A percentile compares a stretch with the other conserved stretches of the same genome.
These are phyloP conservation scores for Flammula alnicola DNA, from an alignment of 1,284 basidiomycete genomes.

Conservation along the genomic window DNA sequence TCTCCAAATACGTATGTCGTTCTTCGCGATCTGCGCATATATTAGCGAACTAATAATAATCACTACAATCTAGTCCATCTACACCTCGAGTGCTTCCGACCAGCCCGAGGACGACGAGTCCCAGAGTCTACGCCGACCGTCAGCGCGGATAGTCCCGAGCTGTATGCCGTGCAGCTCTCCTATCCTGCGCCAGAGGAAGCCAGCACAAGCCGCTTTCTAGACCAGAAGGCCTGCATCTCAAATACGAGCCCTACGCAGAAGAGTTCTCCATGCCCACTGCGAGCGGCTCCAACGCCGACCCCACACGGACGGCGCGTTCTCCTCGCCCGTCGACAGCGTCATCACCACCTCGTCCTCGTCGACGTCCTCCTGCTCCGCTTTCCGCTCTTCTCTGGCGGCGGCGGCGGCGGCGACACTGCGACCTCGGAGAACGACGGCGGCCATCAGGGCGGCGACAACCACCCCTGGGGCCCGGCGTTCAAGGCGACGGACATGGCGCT, in stretches of 20 bases:
- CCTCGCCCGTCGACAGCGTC: slow-evolving; percentile 36
- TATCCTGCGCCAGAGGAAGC: slow-evolving; percentile 29
- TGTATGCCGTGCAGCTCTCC: slow-evolving; percentile 28
- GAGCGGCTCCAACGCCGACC: slow-evolving; percentile 9
- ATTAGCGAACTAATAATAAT: slow-evolving; percentile 6
- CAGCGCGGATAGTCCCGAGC: slow-evolving; percentile 30
- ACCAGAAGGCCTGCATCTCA: slow-evolving; percentile 14
- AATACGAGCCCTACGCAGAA: slow-evolving; percentile 32
- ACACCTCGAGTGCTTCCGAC: slow-evolving; percentile 32
- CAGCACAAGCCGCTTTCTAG: neutral
- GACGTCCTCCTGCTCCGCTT: slow-evolving; percentile 32
- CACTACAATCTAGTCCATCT: slow-evolving; percentile 45
- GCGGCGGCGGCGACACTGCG: neutral
- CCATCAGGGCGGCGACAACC: slow-evolving; percentile 16
- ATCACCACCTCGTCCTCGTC: slow-evolving; percentile 31
- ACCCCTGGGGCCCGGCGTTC: slow-evolving; percentile 28
- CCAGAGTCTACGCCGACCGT: slow-evolving; percentile 17
- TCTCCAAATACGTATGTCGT: slow-evolving; percentile 88
- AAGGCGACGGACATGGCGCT: slow-evolving; percentile 30
- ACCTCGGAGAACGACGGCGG: neutral
- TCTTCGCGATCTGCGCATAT: slow-evolving; percentile 12
- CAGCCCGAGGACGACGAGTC: neutral
- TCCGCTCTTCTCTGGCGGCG: slow-evolving; percentile 30
- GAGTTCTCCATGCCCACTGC: slow-evolving; percentile 34
- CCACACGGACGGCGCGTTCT: slow-evolving; percentile 30